phyloP scores from a whole-genome alignment of 2,329 filamentous ascomycete genomes.

The Talaromyces sp. region DNA sequence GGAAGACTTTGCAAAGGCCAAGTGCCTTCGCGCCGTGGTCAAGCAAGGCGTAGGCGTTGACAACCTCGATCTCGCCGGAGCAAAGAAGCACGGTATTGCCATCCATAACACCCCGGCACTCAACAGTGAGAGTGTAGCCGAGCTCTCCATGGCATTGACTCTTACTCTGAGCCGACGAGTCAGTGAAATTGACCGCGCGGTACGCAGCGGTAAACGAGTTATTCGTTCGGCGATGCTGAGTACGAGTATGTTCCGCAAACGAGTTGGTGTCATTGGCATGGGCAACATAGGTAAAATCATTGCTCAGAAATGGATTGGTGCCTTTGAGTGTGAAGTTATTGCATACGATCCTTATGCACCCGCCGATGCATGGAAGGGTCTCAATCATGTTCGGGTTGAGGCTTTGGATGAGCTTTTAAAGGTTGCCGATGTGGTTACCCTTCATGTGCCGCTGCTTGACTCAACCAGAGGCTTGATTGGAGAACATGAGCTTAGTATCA shows the following conservation, averaged over 20 bases:
- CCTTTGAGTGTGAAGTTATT: slow-evolving; percentile 25
- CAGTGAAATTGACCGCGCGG: slow-evolving; percentile 24
- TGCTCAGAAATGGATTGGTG: slow-evolving; percentile 33
- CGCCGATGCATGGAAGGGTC: slow-evolving; percentile 24
- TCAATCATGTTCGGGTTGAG: slow-evolving; percentile 19
- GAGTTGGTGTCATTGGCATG: slow-evolving; percentile 37
- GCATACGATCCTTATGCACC: slow-evolving; percentile 32
- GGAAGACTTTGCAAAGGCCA: slow-evolving; percentile 21
- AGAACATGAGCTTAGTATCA: slow-evolving; percentile 24
- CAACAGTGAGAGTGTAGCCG: slow-evolving; percentile 33
- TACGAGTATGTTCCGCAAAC: slow-evolving; percentile 28
- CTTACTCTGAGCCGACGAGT: slow-evolving; percentile 28
- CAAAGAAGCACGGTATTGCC: slow-evolving; percentile 18
- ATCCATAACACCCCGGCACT: slow-evolving; percentile 25
- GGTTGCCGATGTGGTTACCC: slow-evolving; percentile 19
- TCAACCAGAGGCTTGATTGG: slow-evolving; percentile 25
- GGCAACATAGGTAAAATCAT: slow-evolving; percentile 33
- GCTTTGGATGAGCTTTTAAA: background rate
- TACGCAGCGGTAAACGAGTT: slow-evolving; percentile 21
- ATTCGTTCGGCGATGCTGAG: slow-evolving; percentile 25
- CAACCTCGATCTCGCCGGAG: slow-evolving; percentile 26
- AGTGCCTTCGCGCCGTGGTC: slow-evolving; percentile 23
- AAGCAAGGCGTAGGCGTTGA: slow-evolving; percentile 30
- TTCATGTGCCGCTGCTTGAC: slow-evolving; percentile 30
- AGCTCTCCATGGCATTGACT: slow-evolving; percentile 29